phyloP scores from a whole-genome alignment of 202 grass and related monocot species.

The Dendrocalamus latiflorus region DNA sequence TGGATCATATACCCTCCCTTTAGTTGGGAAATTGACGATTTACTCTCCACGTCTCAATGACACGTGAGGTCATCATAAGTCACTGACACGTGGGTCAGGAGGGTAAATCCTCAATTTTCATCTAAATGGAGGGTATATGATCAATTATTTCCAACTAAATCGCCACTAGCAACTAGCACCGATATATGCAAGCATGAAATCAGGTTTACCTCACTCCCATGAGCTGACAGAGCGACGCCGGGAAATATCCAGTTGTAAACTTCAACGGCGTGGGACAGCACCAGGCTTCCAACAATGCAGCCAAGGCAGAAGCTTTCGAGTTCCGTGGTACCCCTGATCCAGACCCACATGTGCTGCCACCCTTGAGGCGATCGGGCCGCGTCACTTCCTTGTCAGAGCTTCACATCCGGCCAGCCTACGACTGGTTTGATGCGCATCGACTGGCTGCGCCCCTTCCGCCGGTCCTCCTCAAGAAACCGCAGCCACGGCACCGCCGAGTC shows the following conservation, averaged over 20 bases:
- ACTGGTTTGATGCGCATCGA: background rate
- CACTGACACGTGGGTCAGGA: too few species aligned
- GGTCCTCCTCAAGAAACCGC: background rate
- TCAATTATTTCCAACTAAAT: too few species aligned
- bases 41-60: too few species aligned
- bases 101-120: too few species aligned
- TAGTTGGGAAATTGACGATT: too few species aligned
- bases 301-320: background rate
- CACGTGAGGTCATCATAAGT: too few species aligned
- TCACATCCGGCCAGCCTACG: background rate
- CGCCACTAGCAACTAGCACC: too few species aligned
- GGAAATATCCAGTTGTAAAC: background rate
- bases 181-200: background rate
- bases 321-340: background rate
- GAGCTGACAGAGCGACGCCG: background rate
- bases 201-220: background rate
- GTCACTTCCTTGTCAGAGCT: constrained; percentile 16
- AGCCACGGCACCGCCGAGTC: background rate
- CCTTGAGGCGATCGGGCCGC: background rate
- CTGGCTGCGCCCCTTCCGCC: background rate
- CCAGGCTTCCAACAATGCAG: background rate
- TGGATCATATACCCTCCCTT: too few species aligned
- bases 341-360: background rate
- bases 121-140: too few species aligned
- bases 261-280: background rate